Evolutionary conservation across 306 rosid genomes (phyloP), one percentile per base, ranked within the genome.

Genomic region (Begonia loranthoides): DNA sequence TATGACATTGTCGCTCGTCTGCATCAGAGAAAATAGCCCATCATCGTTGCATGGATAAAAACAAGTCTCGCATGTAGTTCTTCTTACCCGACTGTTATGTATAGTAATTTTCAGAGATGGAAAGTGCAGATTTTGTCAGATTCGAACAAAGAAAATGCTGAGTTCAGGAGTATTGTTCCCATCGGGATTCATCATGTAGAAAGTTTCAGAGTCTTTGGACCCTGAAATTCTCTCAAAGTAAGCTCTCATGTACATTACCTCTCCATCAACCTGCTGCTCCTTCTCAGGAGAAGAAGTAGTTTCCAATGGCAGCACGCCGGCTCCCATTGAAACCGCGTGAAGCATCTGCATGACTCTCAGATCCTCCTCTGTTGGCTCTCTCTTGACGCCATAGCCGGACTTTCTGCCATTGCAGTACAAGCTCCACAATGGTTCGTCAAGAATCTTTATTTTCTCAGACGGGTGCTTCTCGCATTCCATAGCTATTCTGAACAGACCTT

Each of bases 181-280:
- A 3, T 89, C 89, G 2, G 90, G 97, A 74, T 78, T 84, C 78
- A 77, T 54, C 95, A 89, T 84, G 12, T 89, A 80, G 45, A 72
- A 89, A 8, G 95, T 75, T 61, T 89, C 97, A 0, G 97, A 89
- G 28, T 89, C 97, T 70, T 62, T 89, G 0, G 97, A 82, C 24
- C 95, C 97, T 4, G 76, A 55, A 6, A 82, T 94, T 1, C 90
- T 71, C 62, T 82, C 95, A 34, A 89, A 84, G 66, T 71, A 19
- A 0, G 75, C 83, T 52, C 97, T 78, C 94, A 79, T 73, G 52
- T 85, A 89, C 17, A 79, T 77, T 12, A 89, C 12, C 12, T 89
- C 94, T 4, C 88, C 89, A 1, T 76, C 84, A 0, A 64, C 54
- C 19, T 1, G 57, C 43, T 62, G 61, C 43, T 67, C 78, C 36